A percentile compares a stretch with the other conserved stretches of the same genome.
These are phyloP conservation scores for Fomes fomentarius DNA, from an alignment of 1,284 basidiomycete species.

Conservation along the genomic window DNA sequence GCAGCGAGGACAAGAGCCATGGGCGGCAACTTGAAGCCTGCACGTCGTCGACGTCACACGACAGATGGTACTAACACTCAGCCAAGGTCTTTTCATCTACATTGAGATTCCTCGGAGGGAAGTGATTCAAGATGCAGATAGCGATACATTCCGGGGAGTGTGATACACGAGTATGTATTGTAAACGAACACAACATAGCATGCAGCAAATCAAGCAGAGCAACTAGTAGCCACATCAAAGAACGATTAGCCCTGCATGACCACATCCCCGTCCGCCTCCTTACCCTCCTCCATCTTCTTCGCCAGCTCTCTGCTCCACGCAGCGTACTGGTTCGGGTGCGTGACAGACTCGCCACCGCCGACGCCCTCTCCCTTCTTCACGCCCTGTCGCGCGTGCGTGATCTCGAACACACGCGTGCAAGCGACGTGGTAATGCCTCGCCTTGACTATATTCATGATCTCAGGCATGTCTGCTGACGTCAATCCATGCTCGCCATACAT, in stretches of 20 bases:
- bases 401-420: slow-evolving; percentile 96
- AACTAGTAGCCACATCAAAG: slow-evolving; percentile 3
- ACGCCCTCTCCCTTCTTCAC: slow-evolving; percentile 91
- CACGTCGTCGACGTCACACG: slow-evolving; percentile 18
- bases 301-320: slow-evolving; percentile 70
- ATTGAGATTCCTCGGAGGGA: too few species aligned
- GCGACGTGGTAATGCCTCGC: slow-evolving; percentile 91
- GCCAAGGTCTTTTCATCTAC: too few species aligned
- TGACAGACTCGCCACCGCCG: slow-evolving; percentile 87
- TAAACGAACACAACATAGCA: slow-evolving; percentile 3
- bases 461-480: slow-evolving; percentile 73
- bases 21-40: background rate
- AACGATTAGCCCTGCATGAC: slow-evolving; percentile 29
- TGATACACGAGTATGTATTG: too few species aligned
- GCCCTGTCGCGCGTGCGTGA: slow-evolving; percentile 78
- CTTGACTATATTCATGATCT: slow-evolving; percentile 86
- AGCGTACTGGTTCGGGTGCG: slow-evolving; percentile 92
- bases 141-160: background rate
- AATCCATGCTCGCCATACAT: slow-evolving; percentile 74
- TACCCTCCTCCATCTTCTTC: slow-evolving; percentile 40
- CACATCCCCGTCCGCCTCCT: slow-evolving; percentile 36
- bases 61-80: too few species aligned
- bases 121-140: too few species aligned
- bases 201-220: slow-evolving; percentile 5
- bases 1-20: slow-evolving; percentile 2